phyloP scores from a whole-genome alignment of 306 rosid species.

The Biancaea sappan region DNA sequence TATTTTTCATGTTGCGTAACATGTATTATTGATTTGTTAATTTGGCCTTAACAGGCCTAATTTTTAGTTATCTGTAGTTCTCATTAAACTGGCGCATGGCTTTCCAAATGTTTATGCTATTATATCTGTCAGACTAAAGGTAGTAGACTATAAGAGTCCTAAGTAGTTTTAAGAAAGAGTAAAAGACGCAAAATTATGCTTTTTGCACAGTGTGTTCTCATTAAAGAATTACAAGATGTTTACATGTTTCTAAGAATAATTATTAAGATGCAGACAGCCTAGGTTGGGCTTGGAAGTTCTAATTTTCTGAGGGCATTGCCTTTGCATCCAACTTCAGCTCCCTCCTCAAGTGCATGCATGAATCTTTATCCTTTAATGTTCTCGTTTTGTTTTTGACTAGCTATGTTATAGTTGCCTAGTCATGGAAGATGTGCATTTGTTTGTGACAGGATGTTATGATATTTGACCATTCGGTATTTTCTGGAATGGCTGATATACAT shows the following conservation, averaged over 20 bases:
- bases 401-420: background rate
- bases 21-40: background rate
- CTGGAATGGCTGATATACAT: conserved; percentile 86
- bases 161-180: background rate
- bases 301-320: background rate
- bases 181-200: background rate
- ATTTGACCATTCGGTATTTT: conserved; percentile 80
- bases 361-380: conserved; percentile 6
- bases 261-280: background rate
- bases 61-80: background rate
- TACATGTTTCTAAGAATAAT: conserved; percentile 2
- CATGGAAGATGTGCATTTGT: conserved; percentile 31
- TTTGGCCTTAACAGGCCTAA: background rate
- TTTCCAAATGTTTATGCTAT: background rate
- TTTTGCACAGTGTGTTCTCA: background rate
- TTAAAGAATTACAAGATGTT: conserved; percentile 1
- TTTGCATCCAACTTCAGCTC: background rate
- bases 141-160: background rate
- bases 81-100: background rate
- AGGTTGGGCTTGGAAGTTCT: background rate
- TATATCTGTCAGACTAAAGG: background rate
- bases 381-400: conserved; percentile 10
- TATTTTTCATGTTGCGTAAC: background rate
- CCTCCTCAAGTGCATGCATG: background rate
- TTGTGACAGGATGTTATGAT: conserved; percentile 86